Base-by-base conservation (phyloP, 202 grass and related monocot species). In the Bolboschoenoplectus hybrid region DNA sequence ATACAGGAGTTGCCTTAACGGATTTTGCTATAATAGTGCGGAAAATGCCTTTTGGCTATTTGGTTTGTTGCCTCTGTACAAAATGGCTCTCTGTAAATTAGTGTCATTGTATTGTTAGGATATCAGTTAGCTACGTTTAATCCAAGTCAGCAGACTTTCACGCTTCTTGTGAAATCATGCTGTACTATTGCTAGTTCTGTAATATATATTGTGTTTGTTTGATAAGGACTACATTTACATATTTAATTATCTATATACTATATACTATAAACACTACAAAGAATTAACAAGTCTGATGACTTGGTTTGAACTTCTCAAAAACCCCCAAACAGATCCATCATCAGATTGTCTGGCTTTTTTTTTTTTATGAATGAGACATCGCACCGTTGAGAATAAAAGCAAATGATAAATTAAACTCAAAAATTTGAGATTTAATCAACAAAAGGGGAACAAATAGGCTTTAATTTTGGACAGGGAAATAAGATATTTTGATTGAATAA, bases 41-140 rank as follows among this genome's bases (percentile, higher is more conserved):
- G 46, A 53, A 75, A 12, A 35, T 14, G 9, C 47, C 72, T 53
- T 53, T 53, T 20, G 49, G 9, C 72, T 78, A 78, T 39, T 35
- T 76, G 50, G 50, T 57, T 78, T 78, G 50, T 12, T 78, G 51
- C 51, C 50, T 78, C 1, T 78, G 74, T 78, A 76, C 26, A 76
- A 36, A 53, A 69, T 69, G 67, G 16, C 35, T 43, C 40, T 55
- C 12, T 57, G 74, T 78, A 78, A 78, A 78, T 78, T 78, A 78
- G 74, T 40, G 14, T 55, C 49, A 40, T 78, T 57, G 74, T 78
- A 78, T 78, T 58, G 32, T 39, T 78, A 58, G 34, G 58, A 78
- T 78, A 58, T 57, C 1, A 57, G 20, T 78, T 38, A 57, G 50
- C 51, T 57, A 40, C 7, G 6, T 13, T 35, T 55, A 76, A 36